Percentiles rank a stretch among this genome's conserved stretches.
These are phyloP conservation scores for Heliophila coronopifolia DNA, from an alignment of 441 rosid species.

Conservation along the genomic window DNA sequence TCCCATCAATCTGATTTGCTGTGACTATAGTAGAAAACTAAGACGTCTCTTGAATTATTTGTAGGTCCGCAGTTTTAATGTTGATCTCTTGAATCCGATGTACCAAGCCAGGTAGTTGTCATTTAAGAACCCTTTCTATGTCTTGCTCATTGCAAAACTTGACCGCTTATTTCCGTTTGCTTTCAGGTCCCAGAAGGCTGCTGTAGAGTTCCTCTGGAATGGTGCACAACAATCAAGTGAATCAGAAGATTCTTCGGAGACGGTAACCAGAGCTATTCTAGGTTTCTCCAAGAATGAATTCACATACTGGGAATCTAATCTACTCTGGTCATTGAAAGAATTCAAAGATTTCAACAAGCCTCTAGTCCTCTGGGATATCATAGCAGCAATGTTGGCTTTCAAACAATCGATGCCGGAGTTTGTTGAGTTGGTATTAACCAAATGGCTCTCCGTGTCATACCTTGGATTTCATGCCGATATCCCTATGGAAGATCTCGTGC, in stretches of 20 bases:
- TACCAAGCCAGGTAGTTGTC: conserved; percentile 66
- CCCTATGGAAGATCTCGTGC: conserved; percentile 39
- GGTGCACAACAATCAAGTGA: conserved; percentile 60
- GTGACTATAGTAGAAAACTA: conserved; percentile 2
- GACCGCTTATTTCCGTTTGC: conserved; percentile 15
- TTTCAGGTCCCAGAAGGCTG: conserved; percentile 75
- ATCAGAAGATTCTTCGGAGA: conserved; percentile 31
- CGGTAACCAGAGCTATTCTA: conserved; percentile 36
- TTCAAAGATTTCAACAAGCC: conserved; percentile 44
- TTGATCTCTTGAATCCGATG: conserved; percentile 67
- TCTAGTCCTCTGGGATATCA: conserved; percentile 72
- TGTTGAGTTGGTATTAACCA: conserved; percentile 46
- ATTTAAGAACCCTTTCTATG: neutral
- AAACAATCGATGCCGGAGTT: conserved; percentile 51
- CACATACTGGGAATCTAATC: conserved; percentile 58
- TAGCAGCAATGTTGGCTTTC: conserved; percentile 66
- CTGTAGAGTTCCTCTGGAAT: conserved; percentile 80
- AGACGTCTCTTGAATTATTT: conserved; percentile 13
- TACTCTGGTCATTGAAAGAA: conserved; percentile 62
- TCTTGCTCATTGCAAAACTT: conserved; percentile 4
- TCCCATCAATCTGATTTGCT: conserved; percentile 1
- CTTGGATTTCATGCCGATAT: conserved; percentile 37
- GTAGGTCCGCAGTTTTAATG: conserved; percentile 77
- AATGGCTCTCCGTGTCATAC: conserved; percentile 59
- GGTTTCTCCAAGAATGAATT: conserved; percentile 47